Conservation (phyloP, 1,139 yeast genomes). For the Lodderomyces pseudojiufengensis region DNA sequence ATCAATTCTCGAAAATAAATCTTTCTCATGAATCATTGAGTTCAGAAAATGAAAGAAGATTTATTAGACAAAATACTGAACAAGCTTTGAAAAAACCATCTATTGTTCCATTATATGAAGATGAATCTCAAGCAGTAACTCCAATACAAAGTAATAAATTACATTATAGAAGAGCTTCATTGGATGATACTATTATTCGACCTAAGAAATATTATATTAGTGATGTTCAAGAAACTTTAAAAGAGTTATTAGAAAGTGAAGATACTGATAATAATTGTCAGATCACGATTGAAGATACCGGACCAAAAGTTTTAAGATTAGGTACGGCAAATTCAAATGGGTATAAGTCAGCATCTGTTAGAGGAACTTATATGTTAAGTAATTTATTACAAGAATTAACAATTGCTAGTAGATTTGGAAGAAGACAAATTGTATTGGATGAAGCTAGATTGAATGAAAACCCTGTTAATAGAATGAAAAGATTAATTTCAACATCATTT, state of each 20-base stretch:
- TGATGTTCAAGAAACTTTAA: conserved; percentile 71
- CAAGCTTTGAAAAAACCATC: conserved; percentile 20
- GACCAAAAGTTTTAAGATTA: conserved; percentile 81
- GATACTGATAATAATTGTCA: conserved; percentile 87
- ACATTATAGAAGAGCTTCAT: conserved; percentile 55
- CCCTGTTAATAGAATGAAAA: conserved; percentile 74
- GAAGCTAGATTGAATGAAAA: conserved; percentile 83
- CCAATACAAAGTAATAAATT: conserved; percentile 11
- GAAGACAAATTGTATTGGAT: conserved; percentile 72
- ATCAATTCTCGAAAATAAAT: background rate
- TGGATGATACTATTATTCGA: conserved; percentile 50
- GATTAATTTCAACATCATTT: conserved; percentile 73
- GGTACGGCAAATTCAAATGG: conserved; percentile 89
- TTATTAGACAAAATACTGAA: conserved; percentile 1
- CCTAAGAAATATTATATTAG: conserved; percentile 64
- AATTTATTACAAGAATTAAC: conserved; percentile 87
- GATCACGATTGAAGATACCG: conserved; percentile 88
- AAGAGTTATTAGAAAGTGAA: conserved; percentile 67
- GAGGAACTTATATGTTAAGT: conserved; percentile 91
- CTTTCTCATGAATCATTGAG: background rate
- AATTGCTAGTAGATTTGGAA: conserved; percentile 77
- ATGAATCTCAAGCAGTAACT: background rate
- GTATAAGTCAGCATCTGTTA: conserved; percentile 61
- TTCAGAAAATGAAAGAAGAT: conserved; percentile 1
- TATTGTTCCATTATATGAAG: conserved; percentile 32